Evolutionary conservation across 768 basidiomycete genomes (phyloP).

Genomic region (Saitozyma sp.): DNA sequence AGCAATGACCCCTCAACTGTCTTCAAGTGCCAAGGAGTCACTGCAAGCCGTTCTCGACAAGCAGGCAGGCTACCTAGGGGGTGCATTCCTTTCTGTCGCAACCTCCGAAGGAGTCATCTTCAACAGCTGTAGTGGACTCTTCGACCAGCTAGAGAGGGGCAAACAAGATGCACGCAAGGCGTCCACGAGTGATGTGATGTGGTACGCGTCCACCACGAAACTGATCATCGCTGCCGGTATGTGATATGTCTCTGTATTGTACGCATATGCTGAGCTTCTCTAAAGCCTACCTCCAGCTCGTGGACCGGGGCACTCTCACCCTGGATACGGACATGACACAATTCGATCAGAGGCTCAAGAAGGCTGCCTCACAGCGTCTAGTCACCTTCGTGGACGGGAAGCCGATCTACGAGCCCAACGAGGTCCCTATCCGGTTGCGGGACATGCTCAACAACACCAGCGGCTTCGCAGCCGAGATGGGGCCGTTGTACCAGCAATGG

Average conservation of each 20-base stretch:
- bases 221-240: slow-evolving; percentile 34
- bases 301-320: slow-evolving; percentile 30
- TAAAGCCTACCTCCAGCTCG: slow-evolving; percentile 31
- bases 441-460: slow-evolving; percentile 43
- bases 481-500: slow-evolving; percentile 23
- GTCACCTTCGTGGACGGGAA: slow-evolving; percentile 18
- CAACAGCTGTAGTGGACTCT: slow-evolving; percentile 16
- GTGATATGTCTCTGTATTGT: neutral
- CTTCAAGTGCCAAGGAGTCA: too few species aligned
- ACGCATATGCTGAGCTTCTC: too few species aligned
- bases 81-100: slow-evolving; percentile 22
- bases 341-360: slow-evolving; percentile 16
- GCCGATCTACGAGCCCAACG: slow-evolving; percentile 10
- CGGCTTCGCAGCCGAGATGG: slow-evolving; percentile 42
- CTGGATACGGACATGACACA: slow-evolving; percentile 29
- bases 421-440: slow-evolving; percentile 17
- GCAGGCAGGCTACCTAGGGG: slow-evolving; percentile 13
- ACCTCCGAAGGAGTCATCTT: slow-evolving; percentile 23
- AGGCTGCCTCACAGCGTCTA: slow-evolving; percentile 15
- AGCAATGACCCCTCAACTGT: too few species aligned
- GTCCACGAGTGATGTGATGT: slow-evolving; percentile 24
- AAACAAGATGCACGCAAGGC: neutral
- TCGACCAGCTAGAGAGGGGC: slow-evolving; percentile 26
- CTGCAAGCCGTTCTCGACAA: slow-evolving; percentile 21
- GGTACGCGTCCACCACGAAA: slow-evolving; percentile 42